Conservation (phyloP, 106 monocot genomes). For the Dendrobium huoshanense region DNA sequence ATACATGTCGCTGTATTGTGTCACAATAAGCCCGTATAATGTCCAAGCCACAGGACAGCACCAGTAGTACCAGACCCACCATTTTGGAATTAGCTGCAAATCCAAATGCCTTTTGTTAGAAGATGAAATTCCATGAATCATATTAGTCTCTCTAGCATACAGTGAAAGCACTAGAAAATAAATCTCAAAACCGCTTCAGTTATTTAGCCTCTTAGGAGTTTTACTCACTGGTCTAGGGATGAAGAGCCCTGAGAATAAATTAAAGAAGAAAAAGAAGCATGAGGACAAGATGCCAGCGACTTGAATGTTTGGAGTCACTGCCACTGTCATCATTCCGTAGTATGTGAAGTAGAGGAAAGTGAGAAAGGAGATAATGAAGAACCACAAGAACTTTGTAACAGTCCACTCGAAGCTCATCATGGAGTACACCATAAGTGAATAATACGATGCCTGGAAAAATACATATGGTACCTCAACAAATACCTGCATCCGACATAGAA, state of each 20-base stretch:
- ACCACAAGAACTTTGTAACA: constrained; percentile 1
- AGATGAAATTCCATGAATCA: no score
- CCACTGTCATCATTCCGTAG: constrained; percentile 10
- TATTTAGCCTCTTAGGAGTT: no score
- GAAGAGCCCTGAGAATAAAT: constrained; percentile 7
- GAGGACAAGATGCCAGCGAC: constrained; percentile 2
- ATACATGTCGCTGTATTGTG: constrained; percentile 67
- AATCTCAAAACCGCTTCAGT: no score
- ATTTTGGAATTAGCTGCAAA: constrained; percentile 60
- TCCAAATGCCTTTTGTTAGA: no score
- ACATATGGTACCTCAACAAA: constrained; percentile 20
- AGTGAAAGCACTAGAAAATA: no score
- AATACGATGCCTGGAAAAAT: constrained; percentile 1
- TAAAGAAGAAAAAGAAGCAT: background rate
- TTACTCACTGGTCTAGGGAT: constrained; percentile 6
- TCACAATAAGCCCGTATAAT: constrained; percentile 55
- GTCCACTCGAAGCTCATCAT: constrained; percentile 12
- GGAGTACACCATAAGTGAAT: background rate
- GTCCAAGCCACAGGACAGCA: constrained; percentile 66
- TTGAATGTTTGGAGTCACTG: constrained; percentile 6
- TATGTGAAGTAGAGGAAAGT: constrained; percentile 14
- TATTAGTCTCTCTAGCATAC: no score
- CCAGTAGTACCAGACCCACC: constrained; percentile 89
- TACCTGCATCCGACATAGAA: constrained; percentile 9
- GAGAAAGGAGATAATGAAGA: constrained; percentile 5